Evolutionary conservation across 2,329 filamentous ascomycete genomes (phyloP), one percentile per base, ranked within the genome.

Genomic region (Sporothrix mexicana): DNA sequence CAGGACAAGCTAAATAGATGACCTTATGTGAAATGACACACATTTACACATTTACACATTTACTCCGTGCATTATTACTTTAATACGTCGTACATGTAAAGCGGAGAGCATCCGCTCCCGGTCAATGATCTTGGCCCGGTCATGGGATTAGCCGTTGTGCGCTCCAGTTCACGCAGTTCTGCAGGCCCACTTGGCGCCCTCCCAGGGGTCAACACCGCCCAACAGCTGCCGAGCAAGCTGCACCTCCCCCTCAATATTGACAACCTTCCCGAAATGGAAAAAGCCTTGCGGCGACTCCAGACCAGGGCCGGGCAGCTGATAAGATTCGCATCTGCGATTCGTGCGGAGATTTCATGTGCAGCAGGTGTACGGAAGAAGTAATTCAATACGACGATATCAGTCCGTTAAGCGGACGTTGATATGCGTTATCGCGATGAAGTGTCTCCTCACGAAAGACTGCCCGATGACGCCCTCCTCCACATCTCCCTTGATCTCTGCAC

Each of bases 261-360:
- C 36, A 69, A 57, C 67, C 67, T 69, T 69, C 49, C 49, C 25
- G 30, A 69, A 55, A 55, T 43, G 66, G 66, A 47, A n/a, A 49
- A n/a, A n/a, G 8, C 4, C 15, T 17, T 3, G 25, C 23, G 20
- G 1, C 23, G 17, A 36, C 5, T 25, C 2, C 57, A 23, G 51
- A 25, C 55, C 55, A 59, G 55, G 55, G 25, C 55, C 17, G 61
- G 25, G 20, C 2, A 5, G n/a, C 45, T 67, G 62, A 67, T 67
- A 67, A 67, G 62, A 51, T 20, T 8, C 62, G 13, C 49, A 17
- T 17, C 62, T 67, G 43, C 62, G 23, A 67, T 67, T 67, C 62
- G 62, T 36, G 45, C 20, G 13, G 23, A 51, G 45, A 57, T 30
- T 10, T 51, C n/a, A 51, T 2, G 30, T 36, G 30, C 30, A 30